Conservation (phyloP, 805 yeast genomes). For the Yarrowia yakushimensis region DNA sequence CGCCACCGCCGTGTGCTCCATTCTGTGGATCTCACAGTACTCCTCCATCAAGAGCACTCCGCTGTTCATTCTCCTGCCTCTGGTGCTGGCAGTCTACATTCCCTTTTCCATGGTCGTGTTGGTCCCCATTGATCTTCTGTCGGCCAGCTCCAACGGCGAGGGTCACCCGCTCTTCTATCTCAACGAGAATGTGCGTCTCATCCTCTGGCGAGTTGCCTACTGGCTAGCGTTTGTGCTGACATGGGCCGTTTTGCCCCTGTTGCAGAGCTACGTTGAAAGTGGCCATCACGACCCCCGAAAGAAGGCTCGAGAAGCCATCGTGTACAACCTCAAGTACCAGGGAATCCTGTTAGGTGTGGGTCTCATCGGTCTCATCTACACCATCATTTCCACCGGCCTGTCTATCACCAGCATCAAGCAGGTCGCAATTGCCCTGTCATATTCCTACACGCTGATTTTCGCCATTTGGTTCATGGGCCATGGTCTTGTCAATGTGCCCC, state of each 20-base stretch:
- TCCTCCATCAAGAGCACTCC: conserved; percentile 41
- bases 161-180: conserved; percentile 47
- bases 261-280: conserved; percentile 69
- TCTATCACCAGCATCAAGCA: conserved; percentile 55
- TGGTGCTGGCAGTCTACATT: conserved; percentile 60
- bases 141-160: conserved; percentile 43
- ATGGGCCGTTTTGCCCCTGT: conserved; percentile 69
- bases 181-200: conserved; percentile 47
- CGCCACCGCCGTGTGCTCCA: conserved; percentile 37
- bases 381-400: conserved; percentile 54
- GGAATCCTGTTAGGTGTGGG: conserved; percentile 52
- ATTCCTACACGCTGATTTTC: conserved; percentile 67
- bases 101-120: conserved; percentile 73
- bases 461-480: conserved; percentile 85
- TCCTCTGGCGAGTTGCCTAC: conserved; percentile 69
- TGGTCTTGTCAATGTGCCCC: conserved; percentile 68
- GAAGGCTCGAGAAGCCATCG: conserved; percentile 55
- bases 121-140: conserved; percentile 70
- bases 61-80: conserved; percentile 45
- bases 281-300: conserved; percentile 54
- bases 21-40: conserved; percentile 40
- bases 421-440: conserved; percentile 70
- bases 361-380: conserved; percentile 54
- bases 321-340: conserved; percentile 58
- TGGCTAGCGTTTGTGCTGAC: conserved; percentile 80